These are phyloP conservation scores for Tolypocladium amazonense DNA, from an alignment of 2,329 filamentous ascomycete species.

Conservation along the genomic window DNA sequence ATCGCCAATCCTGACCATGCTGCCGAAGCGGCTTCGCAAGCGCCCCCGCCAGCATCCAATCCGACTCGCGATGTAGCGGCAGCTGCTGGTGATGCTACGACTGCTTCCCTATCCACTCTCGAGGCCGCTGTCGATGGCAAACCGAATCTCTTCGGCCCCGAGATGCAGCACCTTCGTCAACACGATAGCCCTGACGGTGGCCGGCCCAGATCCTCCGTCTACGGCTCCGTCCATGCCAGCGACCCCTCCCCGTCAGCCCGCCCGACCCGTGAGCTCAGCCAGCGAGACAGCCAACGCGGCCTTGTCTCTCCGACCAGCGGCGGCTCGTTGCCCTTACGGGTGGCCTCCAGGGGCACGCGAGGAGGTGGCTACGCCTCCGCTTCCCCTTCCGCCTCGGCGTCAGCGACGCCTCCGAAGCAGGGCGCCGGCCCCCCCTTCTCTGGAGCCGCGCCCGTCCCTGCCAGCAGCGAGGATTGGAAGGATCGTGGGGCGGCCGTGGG, in stretches of 20 bases:
- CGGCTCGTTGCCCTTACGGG: constrained; percentile 60
- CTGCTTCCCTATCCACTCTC: neutral
- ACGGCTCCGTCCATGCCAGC: constrained; percentile 12
- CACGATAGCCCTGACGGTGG: constrained; percentile 6
- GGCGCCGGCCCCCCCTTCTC: constrained; percentile 14
- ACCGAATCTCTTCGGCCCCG: neutral
- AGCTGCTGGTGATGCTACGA: neutral
- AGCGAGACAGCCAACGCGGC: constrained; percentile 36
- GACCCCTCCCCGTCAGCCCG: neutral
- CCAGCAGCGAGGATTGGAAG: constrained; percentile 86
- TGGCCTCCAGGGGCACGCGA: constrained; percentile 64
- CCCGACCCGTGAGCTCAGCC: constrained; percentile 57
- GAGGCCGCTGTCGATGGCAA: constrained; percentile 10
- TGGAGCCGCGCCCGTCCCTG: constrained; percentile 30
- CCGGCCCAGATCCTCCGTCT: constrained; percentile 34
- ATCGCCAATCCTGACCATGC: constrained; percentile 93
- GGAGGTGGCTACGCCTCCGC: constrained; percentile 51
- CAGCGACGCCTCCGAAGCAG: constrained; percentile 9
- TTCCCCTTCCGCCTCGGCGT: constrained; percentile 13
- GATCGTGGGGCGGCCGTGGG: constrained; percentile 85
- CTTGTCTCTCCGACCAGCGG: constrained; percentile 13
- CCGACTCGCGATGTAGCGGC: constrained; percentile 7
- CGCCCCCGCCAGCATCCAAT: neutral
- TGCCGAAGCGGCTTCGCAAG: constrained; percentile 14
- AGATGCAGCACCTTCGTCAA: constrained; percentile 1